Evolutionary conservation across 2,329 filamentous ascomycete species (phyloP).

Genomic region (Dothideomycetes sp.): DNA sequence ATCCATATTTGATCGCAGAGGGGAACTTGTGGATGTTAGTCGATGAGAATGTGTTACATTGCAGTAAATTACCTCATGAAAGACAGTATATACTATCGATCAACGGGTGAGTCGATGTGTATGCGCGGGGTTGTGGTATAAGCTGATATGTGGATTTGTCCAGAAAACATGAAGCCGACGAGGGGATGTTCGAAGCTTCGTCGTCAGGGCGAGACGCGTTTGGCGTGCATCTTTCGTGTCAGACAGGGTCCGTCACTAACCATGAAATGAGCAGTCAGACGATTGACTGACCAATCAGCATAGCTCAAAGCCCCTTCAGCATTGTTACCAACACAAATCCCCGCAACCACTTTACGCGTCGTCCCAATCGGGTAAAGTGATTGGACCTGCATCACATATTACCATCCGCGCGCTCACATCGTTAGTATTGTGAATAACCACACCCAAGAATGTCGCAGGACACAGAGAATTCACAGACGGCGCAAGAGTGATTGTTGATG

Average conservation of each 20-base stretch:
- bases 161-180: neutral
- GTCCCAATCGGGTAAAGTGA: neutral
- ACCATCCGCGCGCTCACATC: too few relatives aligned
- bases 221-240: neutral
- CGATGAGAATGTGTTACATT: neutral
- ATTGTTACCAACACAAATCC: neutral
- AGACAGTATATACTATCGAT: too few relatives aligned
- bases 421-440: too few relatives aligned
- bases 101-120: too few relatives aligned
- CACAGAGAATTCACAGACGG: slow-evolving; percentile 44
- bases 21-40: slow-evolving; percentile 51
- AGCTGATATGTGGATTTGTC: neutral
- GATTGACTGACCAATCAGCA: too few relatives aligned
- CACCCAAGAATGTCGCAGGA: slow-evolving; percentile 33
- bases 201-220: slow-evolving; percentile 1
- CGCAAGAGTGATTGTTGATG: slow-evolving; percentile 28
- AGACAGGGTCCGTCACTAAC: neutral
- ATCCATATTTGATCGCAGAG: slow-evolving; percentile 67
- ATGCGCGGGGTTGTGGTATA: neutral
- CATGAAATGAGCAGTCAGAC: neutral
- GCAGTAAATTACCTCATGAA: too few relatives aligned
- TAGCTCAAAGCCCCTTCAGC: too few relatives aligned
- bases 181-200: neutral
- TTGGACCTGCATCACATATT: too few relatives aligned
- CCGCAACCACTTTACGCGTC: neutral